Evolutionary conservation across 106 monocot species (phyloP).

Genomic region (Narthecium ossifragum): DNA sequence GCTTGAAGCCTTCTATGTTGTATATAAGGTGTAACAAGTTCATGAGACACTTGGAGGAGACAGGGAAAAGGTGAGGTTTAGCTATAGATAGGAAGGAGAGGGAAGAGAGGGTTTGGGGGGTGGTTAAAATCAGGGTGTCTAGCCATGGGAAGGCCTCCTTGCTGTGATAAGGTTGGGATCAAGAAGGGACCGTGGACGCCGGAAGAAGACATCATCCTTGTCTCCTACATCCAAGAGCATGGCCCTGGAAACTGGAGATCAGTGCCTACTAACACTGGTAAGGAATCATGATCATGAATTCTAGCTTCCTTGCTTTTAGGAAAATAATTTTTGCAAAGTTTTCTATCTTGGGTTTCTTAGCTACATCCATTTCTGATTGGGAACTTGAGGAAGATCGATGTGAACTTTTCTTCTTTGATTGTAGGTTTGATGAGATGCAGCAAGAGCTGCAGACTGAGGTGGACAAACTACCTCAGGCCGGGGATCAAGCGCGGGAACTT

Average conservation of each 20-base stretch:
- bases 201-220: slow-evolving; percentile 53
- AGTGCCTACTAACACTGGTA: slow-evolving; percentile 43
- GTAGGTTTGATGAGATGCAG: slow-evolving; percentile 84
- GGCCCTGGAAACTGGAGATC: slow-evolving; percentile 43
- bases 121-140: background rate
- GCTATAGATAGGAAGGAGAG: background rate
- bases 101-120: background rate
- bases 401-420: background rate
- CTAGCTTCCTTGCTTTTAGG: background rate
- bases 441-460: slow-evolving; percentile 89
- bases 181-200: slow-evolving; percentile 66
- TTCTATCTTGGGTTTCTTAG: background rate
- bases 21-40: slow-evolving; percentile 40
- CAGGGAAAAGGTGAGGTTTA: slow-evolving; percentile 2
- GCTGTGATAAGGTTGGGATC: slow-evolving; percentile 33
- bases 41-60: slow-evolving; percentile 27
- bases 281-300: background rate
- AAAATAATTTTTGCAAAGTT: background rate
- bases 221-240: slow-evolving; percentile 54
- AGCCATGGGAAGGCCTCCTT: slow-evolving; percentile 32
- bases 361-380: background rate
- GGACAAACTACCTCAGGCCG: slow-evolving; percentile 86
- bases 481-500: slow-evolving; percentile 92
- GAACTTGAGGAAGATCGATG: background rate
- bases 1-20: slow-evolving; percentile 21